A percentile compares a stretch with the other conserved stretches of the same genome.
Conservation (phyloP, 1,284 basidiomycete genomes). For the Malassezia dermatis region DNA sequence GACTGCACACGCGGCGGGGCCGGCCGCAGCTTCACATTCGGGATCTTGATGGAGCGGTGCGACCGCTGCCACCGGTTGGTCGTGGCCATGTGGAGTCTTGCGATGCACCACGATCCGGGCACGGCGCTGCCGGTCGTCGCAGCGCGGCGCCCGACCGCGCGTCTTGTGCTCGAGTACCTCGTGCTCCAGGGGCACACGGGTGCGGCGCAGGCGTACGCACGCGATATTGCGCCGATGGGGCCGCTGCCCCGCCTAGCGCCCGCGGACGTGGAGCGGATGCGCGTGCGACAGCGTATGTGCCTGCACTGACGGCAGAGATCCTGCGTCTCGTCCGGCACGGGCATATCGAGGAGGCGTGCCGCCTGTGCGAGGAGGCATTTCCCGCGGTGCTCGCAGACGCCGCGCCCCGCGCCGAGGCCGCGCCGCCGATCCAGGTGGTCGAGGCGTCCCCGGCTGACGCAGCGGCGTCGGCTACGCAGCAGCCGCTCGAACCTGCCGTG, state of each 20-base stretch:
- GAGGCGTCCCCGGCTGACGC: neutral
- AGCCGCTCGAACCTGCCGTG: conserved; percentile 57
- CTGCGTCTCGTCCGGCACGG: conserved; percentile 57
- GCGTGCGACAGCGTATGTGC: conserved; percentile 14
- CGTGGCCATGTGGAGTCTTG: neutral
- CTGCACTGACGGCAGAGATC: conserved; percentile 1
- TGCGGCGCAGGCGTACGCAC: conserved; percentile 59
- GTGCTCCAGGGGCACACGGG: conserved; percentile 62
- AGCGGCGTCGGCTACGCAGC: neutral
- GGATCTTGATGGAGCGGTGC: conserved; percentile 43
- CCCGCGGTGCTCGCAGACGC: conserved; percentile 8
- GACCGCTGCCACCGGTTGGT: conserved; percentile 29
- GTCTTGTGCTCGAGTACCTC: conserved; percentile 70
- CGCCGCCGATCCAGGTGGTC: neutral
- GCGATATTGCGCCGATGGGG: neutral
- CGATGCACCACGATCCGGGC: neutral
- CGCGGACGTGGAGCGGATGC: conserved; percentile 7
- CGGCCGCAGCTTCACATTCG: conserved; percentile 41
- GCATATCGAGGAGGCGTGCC: conserved; percentile 59
- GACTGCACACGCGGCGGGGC: conserved; percentile 12
- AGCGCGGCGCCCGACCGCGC: conserved; percentile 33
- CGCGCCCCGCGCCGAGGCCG: neutral
- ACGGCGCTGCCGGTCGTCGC: neutral
- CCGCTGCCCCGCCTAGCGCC: neutral
- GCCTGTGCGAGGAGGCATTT: conserved; percentile 54